phyloP scores from a whole-genome alignment of 108 stramenopile species.

The Schizochytrium sp. region DNA sequence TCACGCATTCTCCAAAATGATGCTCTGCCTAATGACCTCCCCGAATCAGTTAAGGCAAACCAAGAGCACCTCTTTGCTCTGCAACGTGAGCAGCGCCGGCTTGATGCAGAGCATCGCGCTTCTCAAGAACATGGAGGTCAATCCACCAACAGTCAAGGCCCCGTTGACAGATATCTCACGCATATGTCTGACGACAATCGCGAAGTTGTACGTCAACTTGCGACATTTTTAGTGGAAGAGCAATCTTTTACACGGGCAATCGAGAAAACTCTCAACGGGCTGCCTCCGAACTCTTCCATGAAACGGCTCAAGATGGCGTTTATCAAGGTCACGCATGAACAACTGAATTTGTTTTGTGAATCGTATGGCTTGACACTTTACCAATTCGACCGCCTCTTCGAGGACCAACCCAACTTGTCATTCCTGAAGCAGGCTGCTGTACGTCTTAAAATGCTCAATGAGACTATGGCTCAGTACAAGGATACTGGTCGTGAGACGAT shows the following conservation, averaged over 20 bases:
- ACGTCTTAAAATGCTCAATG: constrained; percentile 32
- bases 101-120: neutral
- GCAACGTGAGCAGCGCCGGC: neutral
- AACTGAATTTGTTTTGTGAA: constrained; percentile 19
- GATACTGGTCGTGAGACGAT: neutral
- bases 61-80: neutral
- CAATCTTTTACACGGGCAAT: constrained; percentile 41
- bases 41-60: neutral
- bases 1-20: constrained; percentile 18
- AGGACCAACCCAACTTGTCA: constrained; percentile 7
- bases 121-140: neutral
- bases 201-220: neutral
- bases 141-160: neutral
- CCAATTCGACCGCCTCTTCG: constrained; percentile 53
- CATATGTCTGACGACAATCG: neutral
- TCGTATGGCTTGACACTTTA: neutral
- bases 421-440: constrained; percentile 45
- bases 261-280: neutral
- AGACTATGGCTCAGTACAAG: constrained; percentile 30
- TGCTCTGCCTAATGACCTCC: neutral
- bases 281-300: constrained; percentile 34
- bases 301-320: constrained; percentile 27
- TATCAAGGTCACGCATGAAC: constrained; percentile 46
- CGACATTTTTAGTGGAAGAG: constrained; percentile 44
- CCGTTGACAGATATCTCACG: neutral